phyloP scores from a whole-genome alignment of 139 green algal species.

The Chlorella sorokiniana region DNA sequence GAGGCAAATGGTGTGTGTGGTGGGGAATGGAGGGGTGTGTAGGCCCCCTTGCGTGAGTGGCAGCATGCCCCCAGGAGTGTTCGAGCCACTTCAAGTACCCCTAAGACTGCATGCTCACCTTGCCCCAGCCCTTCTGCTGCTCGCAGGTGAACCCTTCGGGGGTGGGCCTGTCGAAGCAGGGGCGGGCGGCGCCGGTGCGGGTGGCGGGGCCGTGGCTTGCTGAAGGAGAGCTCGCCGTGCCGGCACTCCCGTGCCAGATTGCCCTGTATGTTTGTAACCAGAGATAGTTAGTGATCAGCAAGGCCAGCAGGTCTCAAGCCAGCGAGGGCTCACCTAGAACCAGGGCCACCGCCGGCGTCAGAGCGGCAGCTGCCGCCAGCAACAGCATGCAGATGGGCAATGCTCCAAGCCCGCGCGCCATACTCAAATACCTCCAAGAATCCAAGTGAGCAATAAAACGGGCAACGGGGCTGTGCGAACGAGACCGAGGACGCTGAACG shows the following conservation, averaged over 20 bases:
- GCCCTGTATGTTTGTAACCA: background rate
- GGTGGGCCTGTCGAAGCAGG: background rate
- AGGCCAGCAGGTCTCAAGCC: background rate
- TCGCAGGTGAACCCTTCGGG: conserved; percentile 23
- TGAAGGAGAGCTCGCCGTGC: background rate
- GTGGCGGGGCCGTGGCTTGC: background rate
- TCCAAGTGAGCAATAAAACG: too few species aligned
- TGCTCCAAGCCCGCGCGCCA: background rate
- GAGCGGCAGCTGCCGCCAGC: background rate
- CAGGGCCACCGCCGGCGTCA: background rate
- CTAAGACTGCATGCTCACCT: background rate
- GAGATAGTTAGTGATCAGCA: background rate
- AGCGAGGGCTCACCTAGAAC: background rate
- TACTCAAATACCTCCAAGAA: too few species aligned
- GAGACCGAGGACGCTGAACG: background rate
- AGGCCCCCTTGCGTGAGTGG: background rate
- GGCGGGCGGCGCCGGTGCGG: background rate
- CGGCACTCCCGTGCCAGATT: background rate
- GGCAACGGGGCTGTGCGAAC: too few species aligned
- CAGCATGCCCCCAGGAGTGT: background rate
- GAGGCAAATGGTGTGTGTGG: background rate
- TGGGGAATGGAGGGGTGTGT: background rate
- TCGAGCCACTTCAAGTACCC: background rate
- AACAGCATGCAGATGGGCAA: background rate
- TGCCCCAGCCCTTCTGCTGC: conserved; percentile 14